phyloP scores from a whole-genome alignment of 176 grass and related monocot species.

The Saccharum spontaneum region DNA sequence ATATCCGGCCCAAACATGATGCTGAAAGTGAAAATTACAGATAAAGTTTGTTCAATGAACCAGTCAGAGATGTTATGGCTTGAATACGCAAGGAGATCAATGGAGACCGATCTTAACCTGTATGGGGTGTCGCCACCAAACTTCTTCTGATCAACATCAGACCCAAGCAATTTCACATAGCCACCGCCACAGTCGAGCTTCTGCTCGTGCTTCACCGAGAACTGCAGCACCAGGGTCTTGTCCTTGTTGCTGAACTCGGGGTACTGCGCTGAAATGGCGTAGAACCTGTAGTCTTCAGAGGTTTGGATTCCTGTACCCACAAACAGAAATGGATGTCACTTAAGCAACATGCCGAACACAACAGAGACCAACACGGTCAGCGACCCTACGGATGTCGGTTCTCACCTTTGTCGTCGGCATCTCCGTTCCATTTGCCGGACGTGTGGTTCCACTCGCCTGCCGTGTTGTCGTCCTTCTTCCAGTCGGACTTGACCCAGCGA shows the following conservation, averaged over 20 bases:
- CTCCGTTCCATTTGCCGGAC: constrained; percentile 75
- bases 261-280: constrained; percentile 78
- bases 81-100: not conserved
- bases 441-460: constrained; percentile 80
- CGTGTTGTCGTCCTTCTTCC: constrained; percentile 87
- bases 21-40: constrained; percentile 33
- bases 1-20: constrained; percentile 96
- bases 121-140: constrained; percentile 92
- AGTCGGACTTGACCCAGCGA: constrained; percentile 77
- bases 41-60: not conserved
- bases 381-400: no score
- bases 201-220: constrained; percentile 94
- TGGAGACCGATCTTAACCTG: constrained; percentile 45
- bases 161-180: constrained; percentile 82
- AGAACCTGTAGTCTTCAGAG: constrained; percentile 90
- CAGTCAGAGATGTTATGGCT: not conserved
- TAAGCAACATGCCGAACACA: not conserved
- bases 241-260: constrained; percentile 86
- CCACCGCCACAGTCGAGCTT: constrained; percentile 93
- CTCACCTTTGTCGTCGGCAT: constrained; percentile 75
- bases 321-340: not conserved
- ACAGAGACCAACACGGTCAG: not conserved
- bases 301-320: constrained; percentile 76
- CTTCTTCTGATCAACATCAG: constrained; percentile 92
- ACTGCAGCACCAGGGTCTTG: constrained; percentile 84